Conservation (phyloP, 2,329 filamentous ascomycete species). For the Talaromyces sp. region DNA sequence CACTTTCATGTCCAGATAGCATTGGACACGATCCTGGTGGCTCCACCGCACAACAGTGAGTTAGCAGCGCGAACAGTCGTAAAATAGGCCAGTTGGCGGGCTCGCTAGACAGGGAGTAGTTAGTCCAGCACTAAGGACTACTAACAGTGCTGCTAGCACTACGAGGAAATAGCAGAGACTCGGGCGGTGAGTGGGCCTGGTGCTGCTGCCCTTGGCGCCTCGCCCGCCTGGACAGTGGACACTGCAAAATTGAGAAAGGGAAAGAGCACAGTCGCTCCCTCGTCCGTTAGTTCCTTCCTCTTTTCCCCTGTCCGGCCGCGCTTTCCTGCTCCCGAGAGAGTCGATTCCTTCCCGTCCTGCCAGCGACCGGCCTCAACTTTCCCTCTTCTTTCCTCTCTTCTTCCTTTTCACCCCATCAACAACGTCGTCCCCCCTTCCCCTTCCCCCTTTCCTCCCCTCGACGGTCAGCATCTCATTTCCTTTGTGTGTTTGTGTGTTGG, state of each 20-base stretch:
- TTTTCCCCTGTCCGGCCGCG: neutral
- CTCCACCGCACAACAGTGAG: constrained; percentile 7
- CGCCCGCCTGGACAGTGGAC: neutral
- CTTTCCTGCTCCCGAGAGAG: constrained; percentile 6
- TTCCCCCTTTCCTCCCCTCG: constrained; percentile 19
- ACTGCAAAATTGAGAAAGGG: neutral
- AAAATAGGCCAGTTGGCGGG: constrained; percentile 5
- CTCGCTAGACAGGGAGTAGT: constrained; percentile 4
- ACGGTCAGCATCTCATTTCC: constrained; percentile 18
- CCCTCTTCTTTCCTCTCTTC: constrained; percentile 8
- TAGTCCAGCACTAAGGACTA: neutral
- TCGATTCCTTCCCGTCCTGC: constrained; percentile 9
- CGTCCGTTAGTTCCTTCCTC: constrained; percentile 11
- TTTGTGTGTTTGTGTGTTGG: constrained; percentile 18
- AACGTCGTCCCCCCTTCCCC: constrained; percentile 17
- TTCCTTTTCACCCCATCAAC: constrained; percentile 16
- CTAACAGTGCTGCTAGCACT: too few relatives aligned
- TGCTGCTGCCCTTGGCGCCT: neutral
- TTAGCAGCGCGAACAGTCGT: neutral
- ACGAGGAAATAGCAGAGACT: constrained; percentile 1
- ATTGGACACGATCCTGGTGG: neutral
- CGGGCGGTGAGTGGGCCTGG: constrained; percentile 18
- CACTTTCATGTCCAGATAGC: neutral
- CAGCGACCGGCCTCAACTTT: neutral
- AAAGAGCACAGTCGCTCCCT: neutral